Evolutionary conservation across 2,329 filamentous ascomycete genomes (phyloP).

Genomic region (Penicillium hordei): DNA sequence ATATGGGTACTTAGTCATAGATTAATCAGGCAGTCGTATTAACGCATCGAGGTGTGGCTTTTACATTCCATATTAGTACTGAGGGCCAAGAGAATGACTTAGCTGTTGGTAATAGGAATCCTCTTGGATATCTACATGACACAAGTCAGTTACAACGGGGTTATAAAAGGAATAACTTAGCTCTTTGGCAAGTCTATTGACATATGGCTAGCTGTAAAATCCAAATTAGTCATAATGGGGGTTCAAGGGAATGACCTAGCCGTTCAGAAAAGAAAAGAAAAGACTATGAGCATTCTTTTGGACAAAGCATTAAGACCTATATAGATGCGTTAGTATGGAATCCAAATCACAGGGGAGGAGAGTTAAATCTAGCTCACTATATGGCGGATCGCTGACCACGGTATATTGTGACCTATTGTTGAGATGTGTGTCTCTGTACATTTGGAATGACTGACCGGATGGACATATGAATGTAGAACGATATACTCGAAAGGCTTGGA

Average conservation of each 20-base stretch:
- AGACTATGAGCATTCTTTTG: no score
- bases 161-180: neutral
- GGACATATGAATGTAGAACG: neutral
- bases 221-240: neutral
- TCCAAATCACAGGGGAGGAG: neutral
- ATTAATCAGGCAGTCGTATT: neutral
- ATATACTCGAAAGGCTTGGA: neutral
- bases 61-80: neutral
- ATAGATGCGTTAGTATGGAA: neutral
- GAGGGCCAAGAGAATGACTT: neutral
- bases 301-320: neutral
- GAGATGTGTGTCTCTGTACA: neutral
- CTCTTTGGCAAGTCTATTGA: neutral
- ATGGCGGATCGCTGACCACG: neutral
- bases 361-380: neutral
- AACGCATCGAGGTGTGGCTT: neutral
- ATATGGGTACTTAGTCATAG: neutral
- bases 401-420: neutral
- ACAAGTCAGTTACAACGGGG: neutral
- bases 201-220: neutral
- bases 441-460: neutral
- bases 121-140: no score
- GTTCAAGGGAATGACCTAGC: neutral
- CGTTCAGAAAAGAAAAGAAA: neutral
- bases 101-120: neutral